Conservation (phyloP, 768 basidiomycete genomes). For the Royoungia palumana region DNA sequence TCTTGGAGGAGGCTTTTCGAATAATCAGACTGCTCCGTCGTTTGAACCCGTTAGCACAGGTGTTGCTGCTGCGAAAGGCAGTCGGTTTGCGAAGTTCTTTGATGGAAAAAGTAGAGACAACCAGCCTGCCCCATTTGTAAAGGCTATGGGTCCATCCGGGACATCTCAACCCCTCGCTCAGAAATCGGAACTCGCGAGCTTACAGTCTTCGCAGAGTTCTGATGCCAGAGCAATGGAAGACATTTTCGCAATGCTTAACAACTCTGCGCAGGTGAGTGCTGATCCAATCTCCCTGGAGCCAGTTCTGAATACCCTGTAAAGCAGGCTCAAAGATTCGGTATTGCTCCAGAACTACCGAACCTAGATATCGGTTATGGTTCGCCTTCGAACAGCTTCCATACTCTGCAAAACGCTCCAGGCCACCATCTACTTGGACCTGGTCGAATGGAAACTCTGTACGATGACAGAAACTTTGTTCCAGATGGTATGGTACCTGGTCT, state of each 20-base stretch:
- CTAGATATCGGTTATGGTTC: conserved; percentile 26
- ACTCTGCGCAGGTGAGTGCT: conserved; percentile 63
- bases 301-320: conserved; percentile 7
- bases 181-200: conserved; percentile 42
- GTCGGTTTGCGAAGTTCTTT: conserved; percentile 85
- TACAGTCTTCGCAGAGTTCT: conserved; percentile 36
- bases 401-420: conserved; percentile 41
- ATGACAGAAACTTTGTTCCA: conserved; percentile 76
- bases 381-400: conserved; percentile 32
- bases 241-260: conserved; percentile 77
- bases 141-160: conserved; percentile 38
- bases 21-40: conserved; percentile 11
- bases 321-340: conserved; percentile 29
- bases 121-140: conserved; percentile 30
- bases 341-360: conserved; percentile 21
- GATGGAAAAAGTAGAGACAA: conserved; percentile 62
- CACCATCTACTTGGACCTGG: conserved; percentile 37
- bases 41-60: conserved; percentile 38
- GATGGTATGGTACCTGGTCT: conserved; percentile 86
- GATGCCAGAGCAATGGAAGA: conserved; percentile 73
- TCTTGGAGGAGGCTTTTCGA: conserved; percentile 16
- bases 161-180: conserved; percentile 48
- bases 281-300: neutral
- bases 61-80: conserved; percentile 61
- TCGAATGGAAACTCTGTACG: conserved; percentile 68